Evolutionary conservation across 2,329 filamentous ascomycete species (phyloP), one percentile per base, ranked within the genome.

Genomic region (Neodidymelliopsis sp.): DNA sequence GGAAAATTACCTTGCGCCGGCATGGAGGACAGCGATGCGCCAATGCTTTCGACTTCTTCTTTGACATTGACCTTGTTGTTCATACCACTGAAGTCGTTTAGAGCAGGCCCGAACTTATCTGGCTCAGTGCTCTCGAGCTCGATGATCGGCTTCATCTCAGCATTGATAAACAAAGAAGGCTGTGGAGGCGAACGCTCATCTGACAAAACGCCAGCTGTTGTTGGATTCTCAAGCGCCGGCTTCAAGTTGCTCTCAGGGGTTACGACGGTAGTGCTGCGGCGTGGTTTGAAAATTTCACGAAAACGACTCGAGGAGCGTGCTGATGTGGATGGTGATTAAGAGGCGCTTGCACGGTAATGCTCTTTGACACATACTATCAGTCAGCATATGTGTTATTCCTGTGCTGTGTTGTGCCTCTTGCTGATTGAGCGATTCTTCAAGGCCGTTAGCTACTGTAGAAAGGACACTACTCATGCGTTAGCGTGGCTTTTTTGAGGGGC

Each of bases 211-310:
- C 9, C n/a, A 11, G 9, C 28, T 5, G 28, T 3, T 4, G 13
- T 13, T 6, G 16, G 4, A 29, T 3, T 13, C 2, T 6, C n/a
- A 15, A 20, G 18, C 2, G 13, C 8, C 6, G 30, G 15, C 30
- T 48, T 41, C 0, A 19, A 23, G 5, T 39, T 4, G 8, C n/a
- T 22, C 4, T 20, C 31, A 10, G 46, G 37, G 3, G 31, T 43
- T 4, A 23, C 15, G 0, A 37, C 38, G 13, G 28, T 49, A 5
- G 38, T 37, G 33, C 46, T 43, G 0, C 47, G 16, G 1, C 38
- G 40, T 0, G 38, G 49, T 27, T 30, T 54, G 45, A 59, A 59
- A 0, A 59, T 45, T 3, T 42, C 45, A 15, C 50, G 53, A 27
- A 56, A 40, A 19, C 56, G 53, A 11, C 16, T 52, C 1, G 43